Evolutionary conservation across 1,284 basidiomycete genomes (phyloP).

Genomic region (Laetiporus sulphureus): DNA sequence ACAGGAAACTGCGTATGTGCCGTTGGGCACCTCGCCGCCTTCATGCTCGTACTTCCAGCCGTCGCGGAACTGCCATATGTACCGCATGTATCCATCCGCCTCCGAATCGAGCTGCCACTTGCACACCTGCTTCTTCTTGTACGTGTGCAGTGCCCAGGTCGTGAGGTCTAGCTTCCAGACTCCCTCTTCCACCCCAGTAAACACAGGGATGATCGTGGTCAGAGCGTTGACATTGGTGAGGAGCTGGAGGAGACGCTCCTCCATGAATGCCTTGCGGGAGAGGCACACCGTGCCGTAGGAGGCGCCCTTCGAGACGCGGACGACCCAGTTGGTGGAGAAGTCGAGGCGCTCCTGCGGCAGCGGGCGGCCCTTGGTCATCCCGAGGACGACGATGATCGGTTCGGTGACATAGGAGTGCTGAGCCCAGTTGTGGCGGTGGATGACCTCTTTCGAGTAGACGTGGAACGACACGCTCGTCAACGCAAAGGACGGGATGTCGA

Average conservation of each 20-base stretch:
- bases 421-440: constrained; percentile 17
- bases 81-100: constrained; percentile 14
- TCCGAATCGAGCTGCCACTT: constrained; percentile 19
- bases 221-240: constrained; percentile 22
- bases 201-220: constrained; percentile 26
- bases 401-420: constrained; percentile 13
- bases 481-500: constrained; percentile 15
- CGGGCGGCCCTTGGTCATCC: constrained; percentile 19
- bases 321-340: constrained; percentile 20
- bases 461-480: constrained; percentile 25
- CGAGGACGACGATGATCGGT: constrained; percentile 23
- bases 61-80: constrained; percentile 23
- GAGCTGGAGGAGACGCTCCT: constrained; percentile 19
- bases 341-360: constrained; percentile 17
- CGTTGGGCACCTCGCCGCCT: constrained; percentile 17
- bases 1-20: constrained; percentile 20
- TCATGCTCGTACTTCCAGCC: constrained; percentile 23
- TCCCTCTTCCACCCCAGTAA: constrained; percentile 20
- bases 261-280: constrained; percentile 22
- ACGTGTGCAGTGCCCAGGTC: constrained; percentile 21
- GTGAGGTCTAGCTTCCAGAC: constrained; percentile 19
- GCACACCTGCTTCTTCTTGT: constrained; percentile 16
- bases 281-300: constrained; percentile 25
- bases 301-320: constrained; percentile 14
- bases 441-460: constrained; percentile 17